These are phyloP conservation scores for Leccinellum luteum DNA, from an alignment of 768 basidiomycete species.

Conservation along the genomic window DNA sequence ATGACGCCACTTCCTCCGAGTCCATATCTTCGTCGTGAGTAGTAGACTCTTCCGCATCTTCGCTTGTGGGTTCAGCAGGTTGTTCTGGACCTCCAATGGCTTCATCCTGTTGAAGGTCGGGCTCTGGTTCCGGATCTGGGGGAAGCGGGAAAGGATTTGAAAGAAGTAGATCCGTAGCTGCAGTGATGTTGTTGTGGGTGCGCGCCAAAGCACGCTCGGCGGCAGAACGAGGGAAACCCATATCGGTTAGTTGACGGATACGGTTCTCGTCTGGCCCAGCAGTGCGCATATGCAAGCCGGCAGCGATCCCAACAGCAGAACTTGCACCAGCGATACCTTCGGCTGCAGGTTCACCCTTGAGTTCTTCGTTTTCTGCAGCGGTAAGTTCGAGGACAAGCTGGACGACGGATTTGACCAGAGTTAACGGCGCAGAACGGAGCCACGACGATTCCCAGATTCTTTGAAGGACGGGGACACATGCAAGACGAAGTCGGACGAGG, in stretches of 20 bases:
- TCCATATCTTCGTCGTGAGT: conserved; percentile 29
- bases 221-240: conserved; percentile 94
- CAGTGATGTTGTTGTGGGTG: conserved; percentile 82
- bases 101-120: conserved; percentile 19
- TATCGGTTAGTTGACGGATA: conserved; percentile 84
- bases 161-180: conserved; percentile 85
- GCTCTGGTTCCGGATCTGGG: conserved; percentile 51
- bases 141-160: conserved; percentile 77
- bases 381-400: conserved; percentile 78
- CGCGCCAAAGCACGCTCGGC: conserved; percentile 82
- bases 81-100: conserved; percentile 18
- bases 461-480: conserved; percentile 62
- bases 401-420: conserved; percentile 72
- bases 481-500: conserved; percentile 74
- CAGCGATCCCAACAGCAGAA: conserved; percentile 30
- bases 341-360: conserved; percentile 43
- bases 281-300: conserved; percentile 33
- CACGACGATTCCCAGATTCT: conserved; percentile 82
- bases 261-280: conserved; percentile 71
- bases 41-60: conserved; percentile 22
- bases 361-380: conserved; percentile 78
- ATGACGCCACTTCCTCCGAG: conserved; percentile 18
- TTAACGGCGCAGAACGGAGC: conserved; percentile 73
- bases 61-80: conserved; percentile 30
- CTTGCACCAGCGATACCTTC: conserved; percentile 34